Evolutionary conservation across 2,329 filamentous ascomycete species (phyloP).

Genomic region (Paraphaeosphaeria sporulosa): DNA sequence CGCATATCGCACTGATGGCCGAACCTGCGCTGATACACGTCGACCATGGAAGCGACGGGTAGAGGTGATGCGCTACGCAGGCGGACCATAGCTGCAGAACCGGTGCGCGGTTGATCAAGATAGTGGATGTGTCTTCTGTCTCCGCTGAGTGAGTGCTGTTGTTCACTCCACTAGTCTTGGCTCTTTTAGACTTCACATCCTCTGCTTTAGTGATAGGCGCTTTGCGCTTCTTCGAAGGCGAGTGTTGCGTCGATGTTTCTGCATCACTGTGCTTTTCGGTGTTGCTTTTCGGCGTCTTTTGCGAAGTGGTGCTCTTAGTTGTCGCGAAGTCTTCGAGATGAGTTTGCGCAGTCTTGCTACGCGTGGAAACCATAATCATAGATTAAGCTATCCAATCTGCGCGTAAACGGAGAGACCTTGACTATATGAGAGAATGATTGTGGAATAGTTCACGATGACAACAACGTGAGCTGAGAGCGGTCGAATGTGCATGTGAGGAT

Average conservation of each 20-base stretch:
- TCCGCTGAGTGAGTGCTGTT: not conserved
- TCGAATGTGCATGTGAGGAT: not conserved
- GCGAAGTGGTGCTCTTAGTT: not conserved
- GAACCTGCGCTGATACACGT: constrained; percentile 42
- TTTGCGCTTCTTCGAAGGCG: constrained; percentile 8
- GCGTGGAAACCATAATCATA: constrained; percentile 17
- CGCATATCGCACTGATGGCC: constrained; percentile 41
- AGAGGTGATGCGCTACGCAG: constrained; percentile 32
- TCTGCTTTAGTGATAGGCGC: not conserved
- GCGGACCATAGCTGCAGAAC: constrained; percentile 41
- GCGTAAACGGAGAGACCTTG: too few relatives aligned
- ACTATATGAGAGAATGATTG: not conserved
- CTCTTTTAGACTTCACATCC: not conserved
- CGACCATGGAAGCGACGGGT: constrained; percentile 34
- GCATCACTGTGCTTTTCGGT: not conserved
- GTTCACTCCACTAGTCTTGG: not conserved
- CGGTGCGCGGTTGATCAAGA: constrained; percentile 42
- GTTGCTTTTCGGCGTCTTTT: not conserved
- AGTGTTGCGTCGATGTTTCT: not conserved
- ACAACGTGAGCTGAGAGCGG: not conserved
- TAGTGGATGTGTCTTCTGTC: constrained; percentile 6
- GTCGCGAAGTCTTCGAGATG: constrained; percentile 18
- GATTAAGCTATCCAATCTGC: not conserved
- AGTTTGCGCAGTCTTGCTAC: constrained; percentile 19
- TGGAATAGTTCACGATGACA: not conserved